Conservation (phyloP, 768 basidiomycete species). For the Auriscalpium microsporum region DNA sequence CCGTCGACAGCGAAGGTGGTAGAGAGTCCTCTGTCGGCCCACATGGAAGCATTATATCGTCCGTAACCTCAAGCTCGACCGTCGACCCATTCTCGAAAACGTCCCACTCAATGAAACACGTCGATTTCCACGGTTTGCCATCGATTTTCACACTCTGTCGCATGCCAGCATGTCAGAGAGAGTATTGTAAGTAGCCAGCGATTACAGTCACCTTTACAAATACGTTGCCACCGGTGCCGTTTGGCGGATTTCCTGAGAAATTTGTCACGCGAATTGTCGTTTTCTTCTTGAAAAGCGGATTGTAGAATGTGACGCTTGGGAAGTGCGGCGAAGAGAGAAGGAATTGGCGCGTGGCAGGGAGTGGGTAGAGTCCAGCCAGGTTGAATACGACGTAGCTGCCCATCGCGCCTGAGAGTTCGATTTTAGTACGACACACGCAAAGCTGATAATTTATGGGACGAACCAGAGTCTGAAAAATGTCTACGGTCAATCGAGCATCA, state of each 20-base stretch:
- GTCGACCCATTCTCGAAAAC: constrained; percentile 44
- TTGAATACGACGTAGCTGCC: constrained; percentile 52
- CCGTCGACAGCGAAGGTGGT: constrained; percentile 57
- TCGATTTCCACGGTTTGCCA: constrained; percentile 50
- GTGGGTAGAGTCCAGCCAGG: constrained; percentile 51
- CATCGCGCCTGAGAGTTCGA: constrained; percentile 41
- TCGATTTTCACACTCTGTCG: constrained; percentile 47
- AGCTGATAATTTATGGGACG: background rate
- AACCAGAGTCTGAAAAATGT: background rate
- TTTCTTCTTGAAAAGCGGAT: constrained; percentile 47
- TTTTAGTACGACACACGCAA: background rate
- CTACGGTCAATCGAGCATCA: background rate
- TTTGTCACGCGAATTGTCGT: constrained; percentile 44
- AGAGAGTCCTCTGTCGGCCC: constrained; percentile 31
- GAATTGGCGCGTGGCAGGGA: constrained; percentile 54
- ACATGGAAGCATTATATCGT: constrained; percentile 44
- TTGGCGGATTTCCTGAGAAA: constrained; percentile 31
- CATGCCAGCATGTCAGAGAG: background rate
- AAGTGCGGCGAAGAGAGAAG: constrained; percentile 58
- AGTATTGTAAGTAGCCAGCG: background rate
- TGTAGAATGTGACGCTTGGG: constrained; percentile 50
- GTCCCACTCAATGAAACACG: constrained; percentile 60
- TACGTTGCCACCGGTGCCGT: constrained; percentile 23
- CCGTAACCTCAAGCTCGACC: constrained; percentile 47
- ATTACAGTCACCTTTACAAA: constrained; percentile 41